Evolutionary conservation across 441 rosid species (phyloP), one percentile per base, ranked within the genome.

Genomic region (Erodium trifolium): DNA sequence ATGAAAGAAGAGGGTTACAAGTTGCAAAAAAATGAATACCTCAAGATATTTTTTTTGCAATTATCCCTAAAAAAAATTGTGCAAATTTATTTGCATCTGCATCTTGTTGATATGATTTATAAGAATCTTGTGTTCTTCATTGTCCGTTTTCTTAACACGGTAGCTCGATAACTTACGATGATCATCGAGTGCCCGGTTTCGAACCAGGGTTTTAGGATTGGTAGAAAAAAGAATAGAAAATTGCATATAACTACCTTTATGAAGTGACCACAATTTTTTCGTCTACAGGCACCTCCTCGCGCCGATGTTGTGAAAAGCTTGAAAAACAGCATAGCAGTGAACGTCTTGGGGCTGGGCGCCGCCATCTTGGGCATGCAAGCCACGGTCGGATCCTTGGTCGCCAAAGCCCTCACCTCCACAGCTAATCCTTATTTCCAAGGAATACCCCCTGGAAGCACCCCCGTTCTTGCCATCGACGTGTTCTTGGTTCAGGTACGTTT

Each of bases 311-410:
- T 95, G 75, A 95, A 82, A 84, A 78, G 97, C 77, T 82, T 90
- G 78, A 90, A 86, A 78, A 92, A 86, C 43, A 94, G 98, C 71
- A 89, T 95, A 31, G 67, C 76, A 43, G 73, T 95, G 77, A 95
- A 95, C 81, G 76, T 95, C 67, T 68, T 95, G 66, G 98, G 98
- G 67, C 88, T 95, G 99, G 99, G 93, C 14, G 92, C 97, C 63
- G 88, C 97, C n/a, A 73, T 95, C 71, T 89, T 95, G 63, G 99
- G 97, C 59, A 84, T 95, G 97, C 98, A 90, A 88, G 97, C 98
- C 67, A 95, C 92, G 0, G 95, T 92, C 0, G 98, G 99, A 13
- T 79, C 74, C 53, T 75, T 92, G 75, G 95, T 90, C 31, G 97
- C 98, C 16, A 92, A 90, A 82, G 96, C 98, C 74, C 86, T 92